These are phyloP conservation scores for Phaeosphaeria sp. DNA, from an alignment of 2,329 filamentous ascomycete species.

Conservation along the genomic window DNA sequence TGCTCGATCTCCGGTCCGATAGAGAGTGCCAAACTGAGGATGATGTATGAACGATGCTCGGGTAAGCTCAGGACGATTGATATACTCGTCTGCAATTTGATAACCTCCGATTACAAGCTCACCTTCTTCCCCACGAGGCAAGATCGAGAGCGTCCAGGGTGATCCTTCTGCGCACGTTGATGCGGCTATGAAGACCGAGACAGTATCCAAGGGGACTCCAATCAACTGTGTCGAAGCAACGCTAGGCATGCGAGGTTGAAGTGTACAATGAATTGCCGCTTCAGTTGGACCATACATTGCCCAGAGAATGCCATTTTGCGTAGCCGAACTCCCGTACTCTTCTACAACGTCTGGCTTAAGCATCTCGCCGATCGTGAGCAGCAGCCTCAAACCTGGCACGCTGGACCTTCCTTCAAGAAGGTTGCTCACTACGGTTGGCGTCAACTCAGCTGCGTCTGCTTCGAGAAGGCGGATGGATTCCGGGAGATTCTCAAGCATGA, in stretches of 20 bases:
- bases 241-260: slow-evolving; percentile 69
- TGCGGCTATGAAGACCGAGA: slow-evolving; percentile 75
- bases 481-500: slow-evolving; percentile 78
- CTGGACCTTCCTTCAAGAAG: slow-evolving; percentile 71
- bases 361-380: slow-evolving; percentile 94
- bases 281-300: slow-evolving; percentile 97
- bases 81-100: slow-evolving; percentile 80
- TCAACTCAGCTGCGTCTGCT: slow-evolving; percentile 86
- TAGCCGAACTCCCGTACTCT: slow-evolving; percentile 73
- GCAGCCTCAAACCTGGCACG: slow-evolving; percentile 71
- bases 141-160: slow-evolving; percentile 54
- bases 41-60: slow-evolving; percentile 72
- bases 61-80: slow-evolving; percentile 82
- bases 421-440: slow-evolving; percentile 84
- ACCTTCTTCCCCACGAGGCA: slow-evolving; percentile 72
- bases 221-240: slow-evolving; percentile 71
- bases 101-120: slow-evolving; percentile 83
- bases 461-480: slow-evolving; percentile 68
- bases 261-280: slow-evolving; percentile 87
- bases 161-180: slow-evolving; percentile 41
- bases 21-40: slow-evolving; percentile 70
- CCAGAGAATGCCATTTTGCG: slow-evolving; percentile 72
- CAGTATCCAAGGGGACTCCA: slow-evolving; percentile 79
- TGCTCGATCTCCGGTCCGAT: slow-evolving; percentile 86
- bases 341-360: slow-evolving; percentile 76